These are phyloP conservation scores for Knufia fluminis DNA, from an alignment of 2,329 filamentous ascomycete genomes.

Conservation along the genomic window DNA sequence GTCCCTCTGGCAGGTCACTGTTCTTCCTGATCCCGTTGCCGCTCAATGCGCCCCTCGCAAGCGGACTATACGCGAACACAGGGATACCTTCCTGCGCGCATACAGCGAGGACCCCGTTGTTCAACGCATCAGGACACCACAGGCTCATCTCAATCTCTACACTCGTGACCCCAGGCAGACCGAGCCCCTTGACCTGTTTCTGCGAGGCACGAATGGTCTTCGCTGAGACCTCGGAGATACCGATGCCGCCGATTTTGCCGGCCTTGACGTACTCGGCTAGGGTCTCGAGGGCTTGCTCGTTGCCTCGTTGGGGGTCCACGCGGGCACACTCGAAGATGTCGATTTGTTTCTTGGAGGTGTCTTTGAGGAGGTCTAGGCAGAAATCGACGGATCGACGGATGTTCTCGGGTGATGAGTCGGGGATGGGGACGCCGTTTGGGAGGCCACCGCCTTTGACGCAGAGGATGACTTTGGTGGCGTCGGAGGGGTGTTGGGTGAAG, in stretches of 20 bases:
- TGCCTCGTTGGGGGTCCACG: constrained; percentile 43
- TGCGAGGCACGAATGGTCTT: constrained; percentile 35
- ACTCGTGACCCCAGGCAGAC: constrained; percentile 34
- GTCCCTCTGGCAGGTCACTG: constrained; percentile 40
- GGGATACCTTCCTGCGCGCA: constrained; percentile 51
- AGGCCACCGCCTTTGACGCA: constrained; percentile 52
- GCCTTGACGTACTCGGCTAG: constrained; percentile 31
- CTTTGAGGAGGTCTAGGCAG: constrained; percentile 43
- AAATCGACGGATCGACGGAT: constrained; percentile 52
- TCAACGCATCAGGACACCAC: constrained; percentile 47
- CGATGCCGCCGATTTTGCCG: constrained; percentile 37
- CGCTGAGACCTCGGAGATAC: constrained; percentile 36
- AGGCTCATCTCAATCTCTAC: constrained; percentile 55
- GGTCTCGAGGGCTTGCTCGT: constrained; percentile 38
- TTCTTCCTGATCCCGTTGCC: constrained; percentile 37
- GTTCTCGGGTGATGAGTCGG: constrained; percentile 46
- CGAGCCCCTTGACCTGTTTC: constrained; percentile 2
- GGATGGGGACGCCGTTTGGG: constrained; percentile 25
- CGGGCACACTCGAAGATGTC: constrained; percentile 54
- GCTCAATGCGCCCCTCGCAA: constrained; percentile 48
- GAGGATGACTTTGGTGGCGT: constrained; percentile 53
- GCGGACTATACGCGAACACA: constrained; percentile 50
- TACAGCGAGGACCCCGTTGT: constrained; percentile 48
- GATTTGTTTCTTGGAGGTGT: constrained; percentile 43
- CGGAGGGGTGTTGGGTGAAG: constrained; percentile 55